A percentile compares a stretch with the other conserved stretches of the same genome.
Conservation (phyloP, 306 rosid species). For the Pueraria montana region DNA sequence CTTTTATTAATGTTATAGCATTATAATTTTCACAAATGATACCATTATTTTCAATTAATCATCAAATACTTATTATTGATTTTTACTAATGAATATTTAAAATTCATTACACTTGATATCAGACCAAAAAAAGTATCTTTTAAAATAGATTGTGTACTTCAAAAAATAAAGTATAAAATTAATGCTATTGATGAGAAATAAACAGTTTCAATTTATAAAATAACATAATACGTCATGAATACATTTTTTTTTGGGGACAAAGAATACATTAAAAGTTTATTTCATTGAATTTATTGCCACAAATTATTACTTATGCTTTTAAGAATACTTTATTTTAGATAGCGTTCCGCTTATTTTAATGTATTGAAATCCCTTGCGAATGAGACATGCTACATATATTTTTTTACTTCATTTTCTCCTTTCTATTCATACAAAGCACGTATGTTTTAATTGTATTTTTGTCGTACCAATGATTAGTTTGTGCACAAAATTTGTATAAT, state of each 20-base stretch:
- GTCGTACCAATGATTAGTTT: no score
- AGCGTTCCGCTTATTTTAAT: not conserved
- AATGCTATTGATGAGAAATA: not conserved
- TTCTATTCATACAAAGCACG: not conserved
- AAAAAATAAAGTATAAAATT: not conserved
- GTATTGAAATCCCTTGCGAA: not conserved
- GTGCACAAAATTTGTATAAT: not conserved
- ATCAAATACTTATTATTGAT: not conserved
- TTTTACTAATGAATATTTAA: not conserved
- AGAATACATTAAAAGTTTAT: not conserved
- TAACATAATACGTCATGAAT: not conserved
- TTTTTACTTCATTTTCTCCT: not conserved
- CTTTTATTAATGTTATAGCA: not conserved
- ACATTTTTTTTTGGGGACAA: no score
- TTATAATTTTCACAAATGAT: not conserved
- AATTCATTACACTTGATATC: not conserved
- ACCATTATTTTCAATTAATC: not conserved
- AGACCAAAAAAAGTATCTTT: no score
- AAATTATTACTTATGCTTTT: not conserved
- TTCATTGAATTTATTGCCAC: not conserved
- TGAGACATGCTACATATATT: not conserved
- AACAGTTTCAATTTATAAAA: not conserved
- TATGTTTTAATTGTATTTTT: not conserved
- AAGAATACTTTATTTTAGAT: not conserved
- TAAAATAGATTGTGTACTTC: not conserved